phyloP scores from a whole-genome alignment of 352 stramenopile species.

The Globisporangium rhizosaccharum region DNA sequence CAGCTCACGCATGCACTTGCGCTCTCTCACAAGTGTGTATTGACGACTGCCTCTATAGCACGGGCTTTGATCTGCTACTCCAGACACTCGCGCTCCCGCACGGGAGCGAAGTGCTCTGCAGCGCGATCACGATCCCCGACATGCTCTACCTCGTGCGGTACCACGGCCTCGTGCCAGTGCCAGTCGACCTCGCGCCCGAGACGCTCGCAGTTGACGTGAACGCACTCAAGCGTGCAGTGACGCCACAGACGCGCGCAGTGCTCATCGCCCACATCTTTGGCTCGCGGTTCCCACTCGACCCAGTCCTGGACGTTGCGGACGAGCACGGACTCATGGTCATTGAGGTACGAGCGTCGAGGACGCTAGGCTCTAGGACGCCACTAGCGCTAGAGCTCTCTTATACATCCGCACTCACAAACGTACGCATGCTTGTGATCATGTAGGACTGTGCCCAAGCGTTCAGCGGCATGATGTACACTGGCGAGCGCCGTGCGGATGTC shows the following conservation, averaged over 20 bases:
- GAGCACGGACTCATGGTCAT: constrained; percentile 55
- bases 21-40: background rate
- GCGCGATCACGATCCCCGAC: constrained; percentile 81
- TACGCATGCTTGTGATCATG: background rate
- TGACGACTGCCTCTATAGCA: constrained; percentile 24
- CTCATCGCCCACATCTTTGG: constrained; percentile 83
- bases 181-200: constrained; percentile 59
- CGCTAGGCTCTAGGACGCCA: background rate
- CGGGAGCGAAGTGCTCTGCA: constrained; percentile 72
- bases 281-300: constrained; percentile 50
- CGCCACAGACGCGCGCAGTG: constrained; percentile 59
- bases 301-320: constrained; percentile 41
- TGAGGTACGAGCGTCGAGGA: constrained; percentile 22
- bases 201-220: constrained; percentile 58
- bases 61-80: constrained; percentile 75
- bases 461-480: constrained; percentile 54
- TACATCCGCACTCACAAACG: background rate
- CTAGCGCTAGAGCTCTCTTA: background rate
- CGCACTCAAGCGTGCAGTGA: constrained; percentile 35
- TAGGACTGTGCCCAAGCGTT: constrained; percentile 78
- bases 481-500: constrained; percentile 53
- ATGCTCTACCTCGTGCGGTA: constrained; percentile 78
- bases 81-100: constrained; percentile 64
- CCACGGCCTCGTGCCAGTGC: constrained; percentile 69
- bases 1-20: background rate